These are phyloP conservation scores for Fusarium pseudocircinatum DNA, from an alignment of 2,329 filamentous ascomycete species.

Conservation along the genomic window DNA sequence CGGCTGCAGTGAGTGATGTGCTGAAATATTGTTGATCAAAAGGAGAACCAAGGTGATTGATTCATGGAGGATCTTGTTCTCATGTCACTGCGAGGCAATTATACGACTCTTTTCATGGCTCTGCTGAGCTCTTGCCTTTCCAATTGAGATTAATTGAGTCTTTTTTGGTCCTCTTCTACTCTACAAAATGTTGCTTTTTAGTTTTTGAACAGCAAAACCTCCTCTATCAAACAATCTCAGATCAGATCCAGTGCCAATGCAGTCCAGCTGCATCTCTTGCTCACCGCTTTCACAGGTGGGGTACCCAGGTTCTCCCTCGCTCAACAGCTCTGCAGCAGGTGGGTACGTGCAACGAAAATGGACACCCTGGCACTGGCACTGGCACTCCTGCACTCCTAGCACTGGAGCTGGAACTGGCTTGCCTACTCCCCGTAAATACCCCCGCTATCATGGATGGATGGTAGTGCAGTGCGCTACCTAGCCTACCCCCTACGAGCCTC, in stretches of 20 bases:
- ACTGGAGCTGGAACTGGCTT: not conserved
- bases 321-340: constrained; percentile 13
- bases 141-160: not conserved
- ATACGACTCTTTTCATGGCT: not conserved
- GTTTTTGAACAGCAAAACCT: not conserved
- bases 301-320: constrained; percentile 13
- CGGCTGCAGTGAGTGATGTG: not conserved
- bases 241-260: constrained; percentile 3
- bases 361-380: constrained; percentile 22
- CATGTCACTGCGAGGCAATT: not conserved
- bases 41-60: not conserved
- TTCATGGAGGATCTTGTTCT: not conserved
- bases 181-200: not conserved
- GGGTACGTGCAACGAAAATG: constrained; percentile 14
- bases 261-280: constrained; percentile 13
- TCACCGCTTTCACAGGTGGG: constrained; percentile 43
- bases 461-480: constrained; percentile 8
- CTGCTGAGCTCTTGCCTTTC: not conserved
- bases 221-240: not conserved
- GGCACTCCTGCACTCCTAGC: not conserved
- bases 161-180: not conserved
- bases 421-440: constrained; percentile 19
- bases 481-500: constrained; percentile 21
- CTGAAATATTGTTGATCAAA: not conserved
- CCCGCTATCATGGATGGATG: constrained; percentile 22